Conservation (phyloP, 305 asterid species). For the Solanum chacoense region DNA sequence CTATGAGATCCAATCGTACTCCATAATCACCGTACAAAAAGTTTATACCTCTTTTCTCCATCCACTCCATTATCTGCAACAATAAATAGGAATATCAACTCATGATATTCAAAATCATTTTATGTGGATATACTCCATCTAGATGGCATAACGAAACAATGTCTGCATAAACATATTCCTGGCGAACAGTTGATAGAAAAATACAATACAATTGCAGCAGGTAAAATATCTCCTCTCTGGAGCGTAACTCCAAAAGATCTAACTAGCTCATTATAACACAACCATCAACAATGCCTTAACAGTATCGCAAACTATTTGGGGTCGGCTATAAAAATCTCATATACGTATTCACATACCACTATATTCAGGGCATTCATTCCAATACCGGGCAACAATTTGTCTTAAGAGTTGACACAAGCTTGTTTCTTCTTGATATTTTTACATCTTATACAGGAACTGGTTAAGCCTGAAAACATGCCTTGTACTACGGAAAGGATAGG, state of each 20-base stretch:
- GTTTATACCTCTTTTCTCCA: constrained; percentile 44
- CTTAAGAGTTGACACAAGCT: not conserved
- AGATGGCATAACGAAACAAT: not conserved
- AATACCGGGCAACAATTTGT: not conserved
- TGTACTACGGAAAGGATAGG: not conserved
- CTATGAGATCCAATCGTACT: constrained; percentile 42
- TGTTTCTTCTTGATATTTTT: not conserved
- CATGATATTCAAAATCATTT: not conserved
- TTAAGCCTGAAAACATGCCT: not conserved
- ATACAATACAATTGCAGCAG: not conserved
- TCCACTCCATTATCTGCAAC: constrained; percentile 73
- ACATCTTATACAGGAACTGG: not conserved
- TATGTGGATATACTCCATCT: not conserved
- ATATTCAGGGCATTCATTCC: not conserved
- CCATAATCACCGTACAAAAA: constrained; percentile 31
- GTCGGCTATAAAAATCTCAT: not conserved
- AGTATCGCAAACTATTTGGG: not conserved
- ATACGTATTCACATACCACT: not conserved
- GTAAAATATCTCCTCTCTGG: not conserved
- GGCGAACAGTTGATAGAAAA: not conserved
- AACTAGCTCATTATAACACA: not conserved
- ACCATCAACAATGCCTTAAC: not conserved
- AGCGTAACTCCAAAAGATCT: not conserved
- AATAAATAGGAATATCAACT: constrained; percentile 1
- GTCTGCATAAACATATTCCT: not conserved